Conservation (phyloP, 75 land plant genomes). For the Pseudotsuga menziesii region DNA sequence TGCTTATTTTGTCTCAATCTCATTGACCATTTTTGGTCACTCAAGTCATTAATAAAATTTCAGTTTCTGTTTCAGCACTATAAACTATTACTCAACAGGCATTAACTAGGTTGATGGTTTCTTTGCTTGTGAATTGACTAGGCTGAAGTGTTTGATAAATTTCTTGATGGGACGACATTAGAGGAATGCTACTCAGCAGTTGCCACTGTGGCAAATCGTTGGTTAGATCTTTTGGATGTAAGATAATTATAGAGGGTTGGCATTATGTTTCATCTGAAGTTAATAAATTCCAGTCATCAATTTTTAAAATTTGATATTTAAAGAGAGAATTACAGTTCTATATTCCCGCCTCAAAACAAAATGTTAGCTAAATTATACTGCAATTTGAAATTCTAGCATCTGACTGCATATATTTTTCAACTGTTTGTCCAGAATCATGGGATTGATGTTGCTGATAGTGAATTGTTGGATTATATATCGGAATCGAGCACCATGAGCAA, state of each 20-base stretch:
- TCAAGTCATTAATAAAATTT: no score
- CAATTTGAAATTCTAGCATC: background rate
- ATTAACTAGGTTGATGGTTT: background rate
- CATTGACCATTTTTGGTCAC: no score
- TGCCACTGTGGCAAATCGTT: slow-evolving; percentile 91
- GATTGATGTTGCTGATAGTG: slow-evolving; percentile 87
- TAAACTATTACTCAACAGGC: background rate
- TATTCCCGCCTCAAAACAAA: background rate
- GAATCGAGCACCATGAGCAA: slow-evolving; percentile 99
- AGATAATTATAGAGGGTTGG: slow-evolving; percentile 4
- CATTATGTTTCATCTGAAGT: background rate
- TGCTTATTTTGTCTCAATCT: no score
- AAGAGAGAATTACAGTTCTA: background rate
- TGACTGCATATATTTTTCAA: background rate
- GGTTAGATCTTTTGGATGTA: slow-evolving; percentile 99
- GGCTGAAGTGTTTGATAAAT: slow-evolving; percentile 98
- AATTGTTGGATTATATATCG: slow-evolving; percentile 91
- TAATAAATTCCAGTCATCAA: background rate
- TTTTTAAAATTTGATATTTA: background rate
- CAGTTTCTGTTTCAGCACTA: background rate
- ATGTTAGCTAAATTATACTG: background rate
- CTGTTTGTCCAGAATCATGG: slow-evolving; percentile 74
- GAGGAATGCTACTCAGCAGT: slow-evolving; percentile 96
- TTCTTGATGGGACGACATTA: slow-evolving; percentile 81
- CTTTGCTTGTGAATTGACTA: slow-evolving; percentile 18